Conservation (phyloP, 768 basidiomycete species). For the Mycena vulgaris region DNA sequence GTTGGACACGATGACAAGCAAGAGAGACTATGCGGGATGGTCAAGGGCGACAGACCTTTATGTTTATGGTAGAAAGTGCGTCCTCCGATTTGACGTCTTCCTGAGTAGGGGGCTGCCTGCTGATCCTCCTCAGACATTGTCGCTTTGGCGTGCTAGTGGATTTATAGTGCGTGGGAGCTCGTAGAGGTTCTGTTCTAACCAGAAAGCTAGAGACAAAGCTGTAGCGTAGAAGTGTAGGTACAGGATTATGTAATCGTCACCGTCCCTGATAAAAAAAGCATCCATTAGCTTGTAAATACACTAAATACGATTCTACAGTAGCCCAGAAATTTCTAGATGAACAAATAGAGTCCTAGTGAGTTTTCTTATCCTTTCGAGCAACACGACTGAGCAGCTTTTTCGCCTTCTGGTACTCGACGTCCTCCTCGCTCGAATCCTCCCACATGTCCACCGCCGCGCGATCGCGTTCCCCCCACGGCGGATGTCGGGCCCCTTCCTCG, state of each 20-base stretch:
- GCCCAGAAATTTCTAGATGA: background rate
- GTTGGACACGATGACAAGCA: background rate
- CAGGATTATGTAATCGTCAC: constrained; percentile 8
- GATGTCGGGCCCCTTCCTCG: constrained; percentile 39
- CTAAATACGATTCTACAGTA: constrained; percentile 17
- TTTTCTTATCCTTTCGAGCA: constrained; percentile 51
- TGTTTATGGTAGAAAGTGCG: constrained; percentile 78
- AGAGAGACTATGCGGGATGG: constrained; percentile 1
- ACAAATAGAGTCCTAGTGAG: background rate
- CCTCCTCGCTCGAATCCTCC: constrained; percentile 85
- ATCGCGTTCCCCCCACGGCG: constrained; percentile 36
- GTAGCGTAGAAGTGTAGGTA: background rate
- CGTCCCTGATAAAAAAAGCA: background rate
- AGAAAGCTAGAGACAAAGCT: constrained; percentile 20
- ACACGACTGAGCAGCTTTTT: constrained; percentile 65
- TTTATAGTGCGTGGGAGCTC: background rate
- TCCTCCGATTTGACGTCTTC: constrained; percentile 71
- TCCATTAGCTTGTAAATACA: constrained; percentile 11
- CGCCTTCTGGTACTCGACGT: constrained; percentile 75
- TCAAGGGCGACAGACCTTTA: constrained; percentile 70
- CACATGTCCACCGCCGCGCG: constrained; percentile 61
- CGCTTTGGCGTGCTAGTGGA: background rate
- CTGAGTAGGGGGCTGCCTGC: constrained; percentile 53
- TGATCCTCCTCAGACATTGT: constrained; percentile 72
- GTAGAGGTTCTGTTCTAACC: constrained; percentile 1